phyloP scores from a whole-genome alignment of 306 rosid species.

The Morella rubra region DNA sequence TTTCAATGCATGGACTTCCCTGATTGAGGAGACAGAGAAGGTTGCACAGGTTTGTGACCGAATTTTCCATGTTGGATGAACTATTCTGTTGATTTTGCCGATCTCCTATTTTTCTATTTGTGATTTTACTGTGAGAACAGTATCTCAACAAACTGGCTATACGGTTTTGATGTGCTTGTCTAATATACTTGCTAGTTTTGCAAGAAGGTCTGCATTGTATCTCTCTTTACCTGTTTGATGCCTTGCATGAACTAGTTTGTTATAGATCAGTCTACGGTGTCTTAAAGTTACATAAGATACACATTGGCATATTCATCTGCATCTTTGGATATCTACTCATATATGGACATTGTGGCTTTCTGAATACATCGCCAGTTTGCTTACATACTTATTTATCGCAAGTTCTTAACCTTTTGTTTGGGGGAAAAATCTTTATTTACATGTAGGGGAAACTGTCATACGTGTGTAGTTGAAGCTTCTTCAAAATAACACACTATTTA shows the following conservation, averaged over 20 bases:
- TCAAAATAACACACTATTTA: too few relatives aligned
- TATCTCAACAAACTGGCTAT: background rate
- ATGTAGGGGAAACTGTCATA: too few relatives aligned
- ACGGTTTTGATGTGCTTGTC: background rate
- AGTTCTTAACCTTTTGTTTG: background rate
- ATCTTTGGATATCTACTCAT: background rate
- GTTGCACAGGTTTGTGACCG: slow-evolving; percentile 67
- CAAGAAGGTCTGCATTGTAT: background rate
- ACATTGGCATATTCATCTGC: background rate
- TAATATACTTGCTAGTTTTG: background rate
- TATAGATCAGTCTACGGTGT: background rate
- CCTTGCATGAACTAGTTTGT: background rate
- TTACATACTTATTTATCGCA: background rate
- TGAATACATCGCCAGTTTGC: background rate
- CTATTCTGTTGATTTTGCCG: slow-evolving; percentile 7
- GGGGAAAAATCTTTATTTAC: too few relatives aligned
- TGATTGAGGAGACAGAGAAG: slow-evolving; percentile 96
- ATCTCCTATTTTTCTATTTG: slow-evolving; percentile 1
- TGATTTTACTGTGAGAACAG: background rate
- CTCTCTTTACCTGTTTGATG: background rate
- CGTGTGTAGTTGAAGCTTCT: too few relatives aligned
- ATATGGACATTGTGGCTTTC: background rate
- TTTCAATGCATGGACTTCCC: slow-evolving; percentile 90
- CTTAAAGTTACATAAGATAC: background rate
- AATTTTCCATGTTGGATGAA: slow-evolving; percentile 5